phyloP scores from a whole-genome alignment of 345 rosid genomes.

The Lenwebbia sp. region DNA sequence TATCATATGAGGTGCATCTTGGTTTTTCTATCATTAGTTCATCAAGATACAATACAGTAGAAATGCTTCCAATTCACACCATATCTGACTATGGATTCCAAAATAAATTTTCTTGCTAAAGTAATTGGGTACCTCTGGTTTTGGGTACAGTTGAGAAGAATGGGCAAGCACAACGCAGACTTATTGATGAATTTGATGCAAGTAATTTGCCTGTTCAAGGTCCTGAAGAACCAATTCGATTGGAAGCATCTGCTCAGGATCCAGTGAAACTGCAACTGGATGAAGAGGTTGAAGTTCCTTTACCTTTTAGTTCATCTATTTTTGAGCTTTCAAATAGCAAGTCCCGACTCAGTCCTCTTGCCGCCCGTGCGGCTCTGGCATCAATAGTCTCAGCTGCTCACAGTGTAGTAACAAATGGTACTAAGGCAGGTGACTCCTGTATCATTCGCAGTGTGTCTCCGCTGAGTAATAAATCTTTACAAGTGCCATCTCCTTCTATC shows the following conservation, averaged over 20 bases:
- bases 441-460: neutral
- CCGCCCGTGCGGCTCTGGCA: slow-evolving; percentile 20
- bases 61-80: neutral
- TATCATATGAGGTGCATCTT: neutral
- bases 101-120: neutral
- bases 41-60: neutral
- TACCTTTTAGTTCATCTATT: neutral
- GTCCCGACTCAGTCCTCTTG: slow-evolving; percentile 18
- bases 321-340: slow-evolving; percentile 1
- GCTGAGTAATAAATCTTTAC: neutral
- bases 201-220: neutral
- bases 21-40: neutral
- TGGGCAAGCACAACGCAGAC: neutral
- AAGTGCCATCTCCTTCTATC: neutral
- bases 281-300: neutral
- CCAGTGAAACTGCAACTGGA: neutral
- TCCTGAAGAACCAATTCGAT: neutral
- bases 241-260: neutral
- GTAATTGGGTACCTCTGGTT: neutral
- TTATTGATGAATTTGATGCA: neutral
- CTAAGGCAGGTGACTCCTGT: neutral
- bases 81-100: neutral
- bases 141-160: slow-evolving; percentile 1
- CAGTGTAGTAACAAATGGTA: neutral
- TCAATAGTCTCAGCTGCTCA: slow-evolving; percentile 3